These are phyloP conservation scores for Sarocladium kiliense DNA, from an alignment of 2,329 filamentous ascomycete genomes.

Conservation along the genomic window DNA sequence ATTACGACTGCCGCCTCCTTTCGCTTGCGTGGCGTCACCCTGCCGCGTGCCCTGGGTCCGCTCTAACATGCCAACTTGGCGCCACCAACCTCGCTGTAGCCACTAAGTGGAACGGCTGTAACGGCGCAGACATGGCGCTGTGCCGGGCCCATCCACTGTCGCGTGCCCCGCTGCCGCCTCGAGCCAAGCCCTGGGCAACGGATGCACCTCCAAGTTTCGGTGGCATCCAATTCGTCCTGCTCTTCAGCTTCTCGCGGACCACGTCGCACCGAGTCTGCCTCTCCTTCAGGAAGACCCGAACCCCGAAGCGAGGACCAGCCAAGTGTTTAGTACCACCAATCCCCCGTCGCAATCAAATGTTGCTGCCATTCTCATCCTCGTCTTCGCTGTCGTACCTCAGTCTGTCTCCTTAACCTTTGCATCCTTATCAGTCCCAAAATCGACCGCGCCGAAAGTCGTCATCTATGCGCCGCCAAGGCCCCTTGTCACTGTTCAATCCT, in stretches of 20 bases:
- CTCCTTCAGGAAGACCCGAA: not conserved
- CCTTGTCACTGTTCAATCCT: not conserved
- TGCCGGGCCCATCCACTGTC: too few relatives aligned
- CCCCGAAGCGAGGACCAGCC: not conserved
- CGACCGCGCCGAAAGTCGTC: not conserved
- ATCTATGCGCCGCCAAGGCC: not conserved
- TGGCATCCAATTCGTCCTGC: not conserved
- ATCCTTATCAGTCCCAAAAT: not conserved
- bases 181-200: not conserved
- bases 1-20: too few relatives aligned
- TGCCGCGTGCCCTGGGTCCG: too few relatives aligned
- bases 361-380: not conserved
- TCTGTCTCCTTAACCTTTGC: not conserved
- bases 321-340: not conserved
- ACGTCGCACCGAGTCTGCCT: not conserved
- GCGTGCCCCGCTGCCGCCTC: slow-evolving; percentile 8
- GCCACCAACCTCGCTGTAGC: too few relatives aligned
- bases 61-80: too few relatives aligned
- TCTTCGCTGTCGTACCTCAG: not conserved
- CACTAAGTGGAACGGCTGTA: not conserved
- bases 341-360: not conserved
- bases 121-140: too few relatives aligned
- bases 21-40: too few relatives aligned
- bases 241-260: not conserved
- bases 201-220: not conserved